phyloP scores from a whole-genome alignment of 139 green algal species.

The Pseudopediastrum boryanum region DNA sequence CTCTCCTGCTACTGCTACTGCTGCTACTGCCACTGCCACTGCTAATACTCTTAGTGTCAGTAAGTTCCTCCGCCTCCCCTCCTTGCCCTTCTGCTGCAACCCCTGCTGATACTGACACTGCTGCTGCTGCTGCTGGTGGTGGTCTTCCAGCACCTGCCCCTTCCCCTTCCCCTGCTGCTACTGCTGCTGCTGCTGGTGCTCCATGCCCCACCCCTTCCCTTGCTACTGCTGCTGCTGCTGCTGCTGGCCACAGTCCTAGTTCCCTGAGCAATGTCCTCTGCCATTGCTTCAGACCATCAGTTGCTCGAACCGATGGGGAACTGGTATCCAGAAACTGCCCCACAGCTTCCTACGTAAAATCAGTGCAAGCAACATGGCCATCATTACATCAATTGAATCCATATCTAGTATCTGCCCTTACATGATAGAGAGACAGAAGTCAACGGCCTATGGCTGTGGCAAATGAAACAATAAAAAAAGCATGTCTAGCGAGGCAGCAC shows the following conservation, averaged over 20 bases:
- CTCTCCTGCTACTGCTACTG: not conserved
- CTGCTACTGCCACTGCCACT: not conserved
- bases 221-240: slow-evolving; percentile 4
- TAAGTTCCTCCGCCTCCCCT: too few species aligned
- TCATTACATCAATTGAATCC: not conserved
- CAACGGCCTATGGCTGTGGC: not conserved
- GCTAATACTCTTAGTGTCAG: slow-evolving; percentile 9
- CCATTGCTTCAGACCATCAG: slow-evolving; percentile 32
- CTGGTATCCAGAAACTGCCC: slow-evolving; percentile 28
- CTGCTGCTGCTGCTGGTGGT: slow-evolving; percentile 22
- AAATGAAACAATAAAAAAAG: not conserved
- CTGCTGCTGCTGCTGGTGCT: not conserved
- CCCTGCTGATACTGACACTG: too few species aligned
- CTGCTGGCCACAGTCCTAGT: slow-evolving; percentile 15
- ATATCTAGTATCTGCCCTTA: not conserved
- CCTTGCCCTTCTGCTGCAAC: too few species aligned
- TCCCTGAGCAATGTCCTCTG: slow-evolving; percentile 9
- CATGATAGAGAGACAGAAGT: not conserved
- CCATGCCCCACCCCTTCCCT: not conserved
- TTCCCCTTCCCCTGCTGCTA: not conserved
- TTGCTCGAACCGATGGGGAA: not conserved
- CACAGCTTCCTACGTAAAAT: slow-evolving; percentile 16
- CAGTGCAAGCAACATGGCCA: not conserved
- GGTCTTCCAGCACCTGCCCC: not conserved
- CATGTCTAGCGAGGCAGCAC: too few species aligned